Conservation (phyloP, 805 yeast species). For the Lipomyces lipofer region DNA sequence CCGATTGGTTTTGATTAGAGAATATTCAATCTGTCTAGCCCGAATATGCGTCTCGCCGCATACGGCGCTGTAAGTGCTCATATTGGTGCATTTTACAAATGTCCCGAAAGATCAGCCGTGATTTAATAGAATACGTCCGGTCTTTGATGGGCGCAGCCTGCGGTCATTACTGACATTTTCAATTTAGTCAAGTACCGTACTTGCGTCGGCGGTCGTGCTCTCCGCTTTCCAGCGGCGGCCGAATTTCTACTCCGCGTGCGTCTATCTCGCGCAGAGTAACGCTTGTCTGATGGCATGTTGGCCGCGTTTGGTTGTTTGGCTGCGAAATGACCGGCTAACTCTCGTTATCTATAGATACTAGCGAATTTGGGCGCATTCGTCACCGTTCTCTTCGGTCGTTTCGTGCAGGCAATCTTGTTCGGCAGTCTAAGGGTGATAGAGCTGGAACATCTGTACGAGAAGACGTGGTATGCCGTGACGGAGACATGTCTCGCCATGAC, state of each 20-base stretch:
- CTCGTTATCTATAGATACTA: conserved; percentile 30
- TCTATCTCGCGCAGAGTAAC: conserved; percentile 53
- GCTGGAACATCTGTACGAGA: conserved; percentile 68
- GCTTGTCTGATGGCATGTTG: conserved; percentile 48
- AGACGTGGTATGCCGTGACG: conserved; percentile 63
- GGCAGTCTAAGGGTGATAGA: conserved; percentile 77
- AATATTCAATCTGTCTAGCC: neutral
- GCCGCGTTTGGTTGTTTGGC: neutral
- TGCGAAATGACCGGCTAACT: conserved; percentile 1
- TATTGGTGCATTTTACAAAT: too few species aligned
- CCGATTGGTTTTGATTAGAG: too few species aligned
- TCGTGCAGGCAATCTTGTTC: conserved; percentile 57
- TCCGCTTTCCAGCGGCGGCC: conserved; percentile 48
- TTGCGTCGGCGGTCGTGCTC: conserved; percentile 42
- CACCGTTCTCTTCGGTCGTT: conserved; percentile 46
- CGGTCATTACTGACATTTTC: neutral
- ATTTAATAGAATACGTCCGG: too few species aligned
- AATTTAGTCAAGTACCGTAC: conserved; percentile 41
- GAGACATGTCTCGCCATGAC: conserved; percentile 57
- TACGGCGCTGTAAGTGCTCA: conserved; percentile 33
- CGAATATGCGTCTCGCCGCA: conserved; percentile 33
- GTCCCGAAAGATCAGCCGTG: neutral
- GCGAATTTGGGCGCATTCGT: conserved; percentile 34
- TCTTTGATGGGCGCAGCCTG: too few species aligned
- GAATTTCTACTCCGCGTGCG: conserved; percentile 51